Base-by-base conservation (phyloP, 345 rosid genomes). In the Citrus glauca region DNA sequence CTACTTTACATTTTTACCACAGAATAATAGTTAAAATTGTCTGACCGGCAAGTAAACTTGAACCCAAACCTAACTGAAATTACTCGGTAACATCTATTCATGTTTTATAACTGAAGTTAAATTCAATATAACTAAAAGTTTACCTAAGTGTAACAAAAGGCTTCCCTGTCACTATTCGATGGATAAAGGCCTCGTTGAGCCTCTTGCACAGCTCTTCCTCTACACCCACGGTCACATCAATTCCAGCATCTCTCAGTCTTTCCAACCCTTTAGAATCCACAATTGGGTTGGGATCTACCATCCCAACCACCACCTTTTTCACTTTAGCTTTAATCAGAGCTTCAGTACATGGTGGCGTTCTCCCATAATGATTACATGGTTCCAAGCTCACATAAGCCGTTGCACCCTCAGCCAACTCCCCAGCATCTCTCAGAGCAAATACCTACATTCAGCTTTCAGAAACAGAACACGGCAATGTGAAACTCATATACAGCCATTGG, bases 271-370 rank as follows among this genome's bases (percentile, higher is more conserved):
- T 90, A 11, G 97, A 91, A 82, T 91, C 90, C 74, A 96, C 99
- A 14, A 94, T 81, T n/a, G 97, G 99, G 80, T 92, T 91, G 2
- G 98, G 97, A 80, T 96, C 97, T 64, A 94, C 87, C 90, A 94
- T 94, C 22, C 98, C 98, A 3, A 90, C 65, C 3, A 91, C 97
- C 75, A 88, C 94, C 85, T 86, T 90, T 79, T 90, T 96, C 81
- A 91, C 93, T 73, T 91, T 91, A 69, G 97, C 97, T 78, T 89
- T 88, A 66, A 94, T 88, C 77, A 94, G 61, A 27, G 97, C 99
- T 81, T 96, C 97, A 50, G 91, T 82, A 68, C 98, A 94, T 0
- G 98, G 98, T 17, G 98, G 98, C 35, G 97, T 96, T 87, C 98
- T 89, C 16, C 99, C 98, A 72, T 86, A 83, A 81, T 94, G 97